Base-by-base conservation (phyloP, 495 filamentous ascomycete genomes). In the Penicillium angulare region DNA sequence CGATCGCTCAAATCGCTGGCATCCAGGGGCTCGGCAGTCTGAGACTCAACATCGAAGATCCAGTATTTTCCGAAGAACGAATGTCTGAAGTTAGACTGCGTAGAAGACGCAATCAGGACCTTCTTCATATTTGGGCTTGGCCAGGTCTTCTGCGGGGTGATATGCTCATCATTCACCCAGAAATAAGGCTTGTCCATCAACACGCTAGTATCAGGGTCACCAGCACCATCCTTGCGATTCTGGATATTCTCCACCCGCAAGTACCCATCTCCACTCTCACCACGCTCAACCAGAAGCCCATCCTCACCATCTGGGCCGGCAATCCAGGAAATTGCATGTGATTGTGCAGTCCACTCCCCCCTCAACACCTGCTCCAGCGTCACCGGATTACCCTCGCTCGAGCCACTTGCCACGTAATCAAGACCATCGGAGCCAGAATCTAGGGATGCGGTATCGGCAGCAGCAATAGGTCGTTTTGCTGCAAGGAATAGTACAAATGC, bases 11-110 rank as follows among this genome's bases (percentile, higher is more conserved):
- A 77, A 22, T 87, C 76, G 6, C 68, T 67, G 3, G 88, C 88
- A 54, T 96, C 85, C 51, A 98, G 65, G 1, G 93, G 84, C 60
- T 95, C 78, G 1, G 78, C 90, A 6, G 72, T 82, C 62, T 97
- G 92, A 2, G 82, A 87, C 17, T 79, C 82, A 27, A 97, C 92
- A 65, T 98, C 89, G 52, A 97, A 91, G 43, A 98, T 85, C 89
- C 89, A 98, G 67, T 96, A 98, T 12, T 78, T 73, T 0, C 84
- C 92, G 40, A 80, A 88, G 55, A 78, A 92, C 0, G 92, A 97
- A 67, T 97, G 85, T 55, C 93, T 80, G 90, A 90, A 98, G 57
- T 95, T 92, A 49, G 80, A 78, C 65, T 76, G 64, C 3, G 74
- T 57, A 32, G 90, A 74, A 4, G 90, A 92, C 31, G 84, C 75